Evolutionary conservation across 164 flowering plant species (phyloP).

Genomic region (Vitis rupestris): DNA sequence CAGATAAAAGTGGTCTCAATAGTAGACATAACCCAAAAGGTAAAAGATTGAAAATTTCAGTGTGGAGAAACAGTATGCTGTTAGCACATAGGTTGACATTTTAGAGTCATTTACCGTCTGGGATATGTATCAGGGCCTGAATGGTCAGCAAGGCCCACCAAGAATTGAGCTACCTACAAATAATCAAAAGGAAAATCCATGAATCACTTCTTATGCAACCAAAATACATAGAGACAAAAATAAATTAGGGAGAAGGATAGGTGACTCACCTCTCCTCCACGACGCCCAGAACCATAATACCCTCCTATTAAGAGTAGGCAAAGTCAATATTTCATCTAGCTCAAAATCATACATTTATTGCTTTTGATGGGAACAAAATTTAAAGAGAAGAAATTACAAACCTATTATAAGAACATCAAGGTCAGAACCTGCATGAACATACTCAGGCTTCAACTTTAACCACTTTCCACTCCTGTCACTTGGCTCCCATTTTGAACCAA

Average conservation of each 20-base stretch:
- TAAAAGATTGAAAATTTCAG: neutral
- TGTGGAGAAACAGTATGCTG: neutral
- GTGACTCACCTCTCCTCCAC: constrained; percentile 78
- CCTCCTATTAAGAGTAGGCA: constrained; percentile 54
- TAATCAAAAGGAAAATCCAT: constrained; percentile 5
- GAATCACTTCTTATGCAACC: neutral
- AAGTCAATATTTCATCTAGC: neutral
- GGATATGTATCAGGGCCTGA: constrained; percentile 60
- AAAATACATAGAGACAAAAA: neutral
- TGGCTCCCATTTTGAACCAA: constrained; percentile 98
- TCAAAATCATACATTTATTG: no score
- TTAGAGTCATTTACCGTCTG: constrained; percentile 39
- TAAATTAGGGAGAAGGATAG: constrained; percentile 6
- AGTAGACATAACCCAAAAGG: no score
- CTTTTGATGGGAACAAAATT: neutral
- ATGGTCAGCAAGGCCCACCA: constrained; percentile 91
- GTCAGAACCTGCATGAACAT: constrained; percentile 81
- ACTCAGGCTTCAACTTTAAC: constrained; percentile 96
- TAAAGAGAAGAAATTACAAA: constrained; percentile 15
- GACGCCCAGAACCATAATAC: constrained; percentile 96
- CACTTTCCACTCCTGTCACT: constrained; percentile 96
- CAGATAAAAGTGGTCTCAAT: no score
- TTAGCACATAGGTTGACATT: no score
- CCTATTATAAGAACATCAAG: constrained; percentile 94
- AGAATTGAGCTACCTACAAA: constrained; percentile 82